Conservation (phyloP, 1,139 yeast species). For the Kodamaea ohmeri region DNA sequence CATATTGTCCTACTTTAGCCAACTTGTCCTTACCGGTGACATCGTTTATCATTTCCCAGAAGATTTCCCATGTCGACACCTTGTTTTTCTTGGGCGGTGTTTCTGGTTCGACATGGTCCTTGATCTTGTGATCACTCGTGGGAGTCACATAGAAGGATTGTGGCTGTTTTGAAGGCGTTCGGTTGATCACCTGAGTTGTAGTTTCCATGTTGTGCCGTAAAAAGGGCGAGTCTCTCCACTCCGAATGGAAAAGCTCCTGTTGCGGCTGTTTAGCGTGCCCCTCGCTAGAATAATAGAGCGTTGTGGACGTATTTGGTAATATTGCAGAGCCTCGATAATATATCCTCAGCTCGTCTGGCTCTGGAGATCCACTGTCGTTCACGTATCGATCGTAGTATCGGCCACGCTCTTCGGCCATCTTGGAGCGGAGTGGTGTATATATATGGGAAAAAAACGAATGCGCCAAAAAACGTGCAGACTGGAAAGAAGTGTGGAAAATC, state of each 20-base stretch:
- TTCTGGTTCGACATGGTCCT: constrained; percentile 3
- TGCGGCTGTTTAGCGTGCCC: constrained; percentile 11
- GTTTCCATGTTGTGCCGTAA: constrained; percentile 17
- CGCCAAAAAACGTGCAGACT: constrained; percentile 4
- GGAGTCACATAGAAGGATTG: constrained; percentile 26
- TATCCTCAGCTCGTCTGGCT: constrained; percentile 1
- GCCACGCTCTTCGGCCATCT: constrained; percentile 4
- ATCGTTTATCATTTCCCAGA: constrained; percentile 51
- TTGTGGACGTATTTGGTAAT: constrained; percentile 5
- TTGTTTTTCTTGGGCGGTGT: constrained; percentile 2
- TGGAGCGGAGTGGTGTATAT: neutral
- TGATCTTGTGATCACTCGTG: constrained; percentile 3
- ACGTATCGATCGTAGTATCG: constrained; percentile 3
- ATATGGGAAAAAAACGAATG: constrained; percentile 1
- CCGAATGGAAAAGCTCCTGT: constrained; percentile 25
- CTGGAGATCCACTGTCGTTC: constrained; percentile 1
- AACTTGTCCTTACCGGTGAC: constrained; percentile 68
- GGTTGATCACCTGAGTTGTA: constrained; percentile 7
- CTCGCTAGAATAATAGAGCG: constrained; percentile 5
- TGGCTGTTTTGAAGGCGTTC: constrained; percentile 15
- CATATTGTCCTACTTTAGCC: constrained; percentile 62
- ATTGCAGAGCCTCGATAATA: constrained; percentile 6
- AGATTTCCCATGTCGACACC: constrained; percentile 34
- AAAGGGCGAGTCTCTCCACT: constrained; percentile 37
- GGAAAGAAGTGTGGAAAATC: neutral